Conservation (phyloP, 441 rosid genomes). For the Gossypium trilobum region DNA sequence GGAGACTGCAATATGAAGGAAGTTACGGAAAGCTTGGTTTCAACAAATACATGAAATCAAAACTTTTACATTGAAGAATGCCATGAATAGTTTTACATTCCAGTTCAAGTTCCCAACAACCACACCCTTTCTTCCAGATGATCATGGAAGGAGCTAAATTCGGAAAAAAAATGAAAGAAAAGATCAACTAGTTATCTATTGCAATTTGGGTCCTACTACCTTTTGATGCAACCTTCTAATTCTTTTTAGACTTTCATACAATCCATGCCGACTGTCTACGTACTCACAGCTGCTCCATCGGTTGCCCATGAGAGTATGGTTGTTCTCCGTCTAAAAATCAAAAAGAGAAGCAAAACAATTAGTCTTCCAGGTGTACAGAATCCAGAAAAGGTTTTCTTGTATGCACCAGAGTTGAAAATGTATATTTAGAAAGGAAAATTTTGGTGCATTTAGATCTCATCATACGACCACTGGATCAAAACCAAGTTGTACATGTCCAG, state of each 20-base stretch:
- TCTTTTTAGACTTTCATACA: neutral
- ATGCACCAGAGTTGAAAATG: neutral
- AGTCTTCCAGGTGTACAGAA: neutral
- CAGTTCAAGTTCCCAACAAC: neutral
- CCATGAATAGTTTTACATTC: neutral
- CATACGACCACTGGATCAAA: neutral
- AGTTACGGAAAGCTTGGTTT: neutral
- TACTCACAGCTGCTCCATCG: conserved; percentile 33
- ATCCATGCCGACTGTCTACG: neutral
- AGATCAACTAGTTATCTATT: neutral
- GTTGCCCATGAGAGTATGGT: conserved; percentile 33
- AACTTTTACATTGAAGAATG: conserved; percentile 9
- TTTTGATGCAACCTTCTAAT: conserved; percentile 3
- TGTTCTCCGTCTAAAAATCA: conserved; percentile 52
- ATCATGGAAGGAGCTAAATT: neutral
- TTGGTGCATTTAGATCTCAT: neutral
- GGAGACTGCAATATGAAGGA: neutral
- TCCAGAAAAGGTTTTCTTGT: neutral
- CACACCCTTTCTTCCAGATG: no score
- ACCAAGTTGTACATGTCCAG: neutral
- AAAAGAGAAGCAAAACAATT: conserved; percentile 8
- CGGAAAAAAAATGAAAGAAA: neutral
- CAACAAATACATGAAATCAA: neutral
- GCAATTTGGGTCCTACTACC: conserved; percentile 7
- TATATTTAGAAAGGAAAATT: neutral